Percentiles rank a stretch among this genome's conserved stretches.
These are phyloP conservation scores for Cryptosporidium muris DNA, from an alignment of 169 alveolate genomes.

Conservation along the genomic window DNA sequence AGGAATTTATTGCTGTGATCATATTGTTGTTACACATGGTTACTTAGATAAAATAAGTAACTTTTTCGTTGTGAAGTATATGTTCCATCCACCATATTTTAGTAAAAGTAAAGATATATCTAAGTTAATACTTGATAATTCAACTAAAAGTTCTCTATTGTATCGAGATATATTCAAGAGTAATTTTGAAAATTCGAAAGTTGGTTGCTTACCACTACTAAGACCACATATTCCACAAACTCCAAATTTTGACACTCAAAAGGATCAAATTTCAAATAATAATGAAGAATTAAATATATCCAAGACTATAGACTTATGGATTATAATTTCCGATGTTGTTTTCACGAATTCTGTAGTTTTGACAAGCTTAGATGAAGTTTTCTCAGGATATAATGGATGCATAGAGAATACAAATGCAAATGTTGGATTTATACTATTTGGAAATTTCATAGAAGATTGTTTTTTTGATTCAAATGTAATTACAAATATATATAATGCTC, in stretches of 20 bases:
- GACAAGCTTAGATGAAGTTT: slow-evolving; percentile 16
- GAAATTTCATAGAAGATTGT: slow-evolving; percentile 7
- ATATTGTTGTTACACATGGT: slow-evolving; percentile 29
- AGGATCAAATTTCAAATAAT: too few species aligned
- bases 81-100: slow-evolving; percentile 63
- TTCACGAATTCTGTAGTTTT: slow-evolving; percentile 7
- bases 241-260: too few species aligned
- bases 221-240: background rate
- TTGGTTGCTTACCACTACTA: background rate
- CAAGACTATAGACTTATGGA: slow-evolving; percentile 34
- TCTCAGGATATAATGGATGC: slow-evolving; percentile 41
- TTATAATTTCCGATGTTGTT: slow-evolving; percentile 37
- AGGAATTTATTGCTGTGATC: slow-evolving; percentile 54
- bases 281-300: background rate
- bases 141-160: background rate
- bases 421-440: slow-evolving; percentile 38
- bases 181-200: background rate
- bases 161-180: background rate
- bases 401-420: background rate
- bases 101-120: slow-evolving; percentile 10
- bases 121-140: background rate
- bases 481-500: background rate
- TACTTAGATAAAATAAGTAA: slow-evolving; percentile 16
- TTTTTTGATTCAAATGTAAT: background rate
- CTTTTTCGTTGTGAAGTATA: slow-evolving; percentile 14